Base-by-base conservation (phyloP, 805 yeast species). In the Schizosaccharomyces cryophilus region DNA sequence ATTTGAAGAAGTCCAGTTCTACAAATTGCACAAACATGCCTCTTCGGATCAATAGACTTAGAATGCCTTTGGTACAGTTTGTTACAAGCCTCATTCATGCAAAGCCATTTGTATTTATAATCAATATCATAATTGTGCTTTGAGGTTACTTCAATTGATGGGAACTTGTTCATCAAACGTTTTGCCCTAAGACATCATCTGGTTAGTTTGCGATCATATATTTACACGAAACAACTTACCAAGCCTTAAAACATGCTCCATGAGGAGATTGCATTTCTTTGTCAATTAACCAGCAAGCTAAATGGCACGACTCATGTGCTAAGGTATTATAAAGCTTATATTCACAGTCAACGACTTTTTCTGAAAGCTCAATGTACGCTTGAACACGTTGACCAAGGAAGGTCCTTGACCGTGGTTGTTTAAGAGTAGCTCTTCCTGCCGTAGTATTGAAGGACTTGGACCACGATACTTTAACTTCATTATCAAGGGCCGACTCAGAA, bases 331-430 rank as follows among this genome's bases (percentile, higher is more conserved):
- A 21, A 13, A 56, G 60, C 19, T 21, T n/a, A 29, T 56, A 38
- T 5, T 56, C 45, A 13, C 42, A 31, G 9, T 31, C 60, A 19
- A 56, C 29, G 13, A 56, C 60, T 56, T 56, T 56, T n/a, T 29
- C 29, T 9, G 60, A 56, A 17, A 56, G 45, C 17, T 56, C 60
- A 40, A 56, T 35, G 38, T 29, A 35, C 13, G 60, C 60, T 4
- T 35, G 96, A 69, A n/a, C n/a, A 6, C 9, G 19, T 24, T 51
- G 21, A 17, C 24, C 29, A 2, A n/a, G 51, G 13, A 11, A 3
- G 40, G 17, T 35, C 13, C 13, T 35, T 7, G 40, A 35, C 13
- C 40, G 40, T 11, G 40, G 40, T 21, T 35, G 30, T 29, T 51
- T 51, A 11, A 51, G 17, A 29, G 21, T 51, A 29, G 56, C 56